A percentile compares a stretch with the other conserved stretches of the same genome.
Conservation (phyloP, 768 basidiomycete genomes). For the Rubroboletus satanas region DNA sequence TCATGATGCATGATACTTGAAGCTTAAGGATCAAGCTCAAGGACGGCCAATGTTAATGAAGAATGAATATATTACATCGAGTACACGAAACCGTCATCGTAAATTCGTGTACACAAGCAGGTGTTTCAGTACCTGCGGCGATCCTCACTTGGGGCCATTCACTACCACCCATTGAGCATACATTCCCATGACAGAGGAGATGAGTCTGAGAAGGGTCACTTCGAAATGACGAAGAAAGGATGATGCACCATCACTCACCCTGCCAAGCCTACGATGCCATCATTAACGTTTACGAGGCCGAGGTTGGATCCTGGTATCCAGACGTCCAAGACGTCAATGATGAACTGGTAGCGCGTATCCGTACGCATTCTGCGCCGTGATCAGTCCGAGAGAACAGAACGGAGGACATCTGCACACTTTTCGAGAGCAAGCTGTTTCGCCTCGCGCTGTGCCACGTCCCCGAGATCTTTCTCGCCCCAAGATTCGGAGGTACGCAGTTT, state of each 20-base stretch:
- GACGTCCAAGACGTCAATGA: conserved; percentile 80
- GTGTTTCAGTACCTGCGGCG: background rate
- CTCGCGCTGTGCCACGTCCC: conserved; percentile 62
- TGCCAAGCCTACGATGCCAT: conserved; percentile 79
- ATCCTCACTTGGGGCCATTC: conserved; percentile 37
- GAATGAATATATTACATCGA: conserved; percentile 7
- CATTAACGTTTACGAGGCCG: conserved; percentile 72
- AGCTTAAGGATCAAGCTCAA: background rate
- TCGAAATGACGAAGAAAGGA: conserved; percentile 2
- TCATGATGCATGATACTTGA: too few species aligned
- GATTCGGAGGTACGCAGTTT: conserved; percentile 42
- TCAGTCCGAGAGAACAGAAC: conserved; percentile 1
- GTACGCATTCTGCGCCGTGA: conserved; percentile 49
- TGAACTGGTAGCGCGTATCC: conserved; percentile 71
- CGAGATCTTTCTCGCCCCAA: conserved; percentile 64
- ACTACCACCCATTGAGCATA: conserved; percentile 63
- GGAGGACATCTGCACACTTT: conserved; percentile 37
- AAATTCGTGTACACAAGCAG: background rate
- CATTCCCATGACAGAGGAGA: conserved; percentile 68
- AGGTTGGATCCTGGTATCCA: conserved; percentile 87
- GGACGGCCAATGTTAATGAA: background rate
- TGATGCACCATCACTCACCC: conserved; percentile 53
- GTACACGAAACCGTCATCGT: background rate
- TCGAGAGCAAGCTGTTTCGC: conserved; percentile 55
- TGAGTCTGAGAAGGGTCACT: conserved; percentile 40